Percentiles rank a stretch among this genome's conserved stretches.
These are phyloP conservation scores for Metschnikowia hibisci DNA, from an alignment of 805 yeast genomes.

Conservation along the genomic window DNA sequence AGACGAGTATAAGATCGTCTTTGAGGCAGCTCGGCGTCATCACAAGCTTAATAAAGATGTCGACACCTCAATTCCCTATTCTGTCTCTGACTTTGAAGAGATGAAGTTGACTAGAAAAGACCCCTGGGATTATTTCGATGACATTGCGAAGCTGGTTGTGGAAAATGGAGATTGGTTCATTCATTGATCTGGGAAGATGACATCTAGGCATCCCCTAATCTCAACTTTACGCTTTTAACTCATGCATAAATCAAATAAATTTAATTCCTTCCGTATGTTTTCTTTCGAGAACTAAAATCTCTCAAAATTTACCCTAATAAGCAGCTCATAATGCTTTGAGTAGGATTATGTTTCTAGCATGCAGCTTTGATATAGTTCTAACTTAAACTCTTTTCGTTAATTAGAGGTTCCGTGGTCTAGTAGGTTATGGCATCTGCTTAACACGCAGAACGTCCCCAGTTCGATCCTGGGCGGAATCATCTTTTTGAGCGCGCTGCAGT, in stretches of 20 bases:
- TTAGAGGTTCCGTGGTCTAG: slow-evolving; percentile 74
- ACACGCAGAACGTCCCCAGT: slow-evolving; percentile 99
- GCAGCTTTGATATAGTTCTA: background rate
- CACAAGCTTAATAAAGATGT: slow-evolving; percentile 19
- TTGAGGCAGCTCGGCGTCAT: slow-evolving; percentile 25
- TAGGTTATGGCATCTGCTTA: slow-evolving; percentile 99
- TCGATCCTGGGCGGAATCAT: slow-evolving; percentile 99
- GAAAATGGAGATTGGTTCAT: slow-evolving; percentile 9
- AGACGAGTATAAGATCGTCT: slow-evolving; percentile 35
- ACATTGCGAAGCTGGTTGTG: slow-evolving; percentile 8
- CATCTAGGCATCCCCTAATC: too few relatives aligned
- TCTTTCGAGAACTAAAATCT: too few relatives aligned
- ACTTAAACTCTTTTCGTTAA: background rate
- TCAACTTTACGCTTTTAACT: too few relatives aligned
- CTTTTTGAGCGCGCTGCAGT: slow-evolving; percentile 8
- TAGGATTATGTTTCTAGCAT: too few relatives aligned
- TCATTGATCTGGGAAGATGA: background rate
- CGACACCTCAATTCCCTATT: slow-evolving; percentile 24
- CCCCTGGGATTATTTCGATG: slow-evolving; percentile 16
- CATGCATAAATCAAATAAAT: too few relatives aligned
- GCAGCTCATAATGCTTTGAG: too few relatives aligned
- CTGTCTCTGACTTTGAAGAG: slow-evolving; percentile 23
- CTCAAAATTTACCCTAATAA: too few relatives aligned
- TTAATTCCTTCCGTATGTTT: background rate
- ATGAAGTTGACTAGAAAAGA: slow-evolving; percentile 41